These are phyloP conservation scores for Coffea eugenioides DNA, from an alignment of 257 asterid species.

Conservation along the genomic window DNA sequence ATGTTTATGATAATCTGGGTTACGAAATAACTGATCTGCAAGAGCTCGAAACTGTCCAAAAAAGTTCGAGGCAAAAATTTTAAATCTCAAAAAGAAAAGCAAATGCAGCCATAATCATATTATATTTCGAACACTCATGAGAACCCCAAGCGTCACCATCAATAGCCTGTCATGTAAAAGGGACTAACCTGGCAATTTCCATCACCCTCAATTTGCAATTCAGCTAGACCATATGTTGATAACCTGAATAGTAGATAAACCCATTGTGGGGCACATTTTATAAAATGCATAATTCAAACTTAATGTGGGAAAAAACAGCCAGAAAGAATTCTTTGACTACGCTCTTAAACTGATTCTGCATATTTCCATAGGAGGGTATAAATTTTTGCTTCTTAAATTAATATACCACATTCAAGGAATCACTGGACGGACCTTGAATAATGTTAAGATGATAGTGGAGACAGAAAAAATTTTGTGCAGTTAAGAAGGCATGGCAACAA, in stretches of 20 bases:
- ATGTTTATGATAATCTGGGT: constrained; percentile 75
- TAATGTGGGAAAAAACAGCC: neutral
- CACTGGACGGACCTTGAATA: neutral
- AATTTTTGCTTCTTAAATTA: neutral
- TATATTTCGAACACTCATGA: constrained; percentile 8
- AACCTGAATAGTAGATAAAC: constrained; percentile 48
- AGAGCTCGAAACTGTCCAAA: constrained; percentile 84
- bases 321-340: neutral
- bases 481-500: neutral
- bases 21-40: constrained; percentile 80
- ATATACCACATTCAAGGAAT: neutral
- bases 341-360: neutral
- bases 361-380: neutral
- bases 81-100: neutral
- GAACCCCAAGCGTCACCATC: neutral
- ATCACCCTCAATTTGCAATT: constrained; percentile 90
- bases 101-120: constrained; percentile 14
- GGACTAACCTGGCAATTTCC: constrained; percentile 95
- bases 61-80: neutral
- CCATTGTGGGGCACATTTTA: neutral
- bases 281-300: neutral
- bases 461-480: neutral
- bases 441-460: neutral
- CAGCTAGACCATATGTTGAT: constrained; percentile 75
- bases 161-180: neutral